Percentiles rank a stretch among this genome's conserved stretches.
phyloP scores from a whole-genome alignment of 305 asterid genomes.

The Rubia peregrina region DNA sequence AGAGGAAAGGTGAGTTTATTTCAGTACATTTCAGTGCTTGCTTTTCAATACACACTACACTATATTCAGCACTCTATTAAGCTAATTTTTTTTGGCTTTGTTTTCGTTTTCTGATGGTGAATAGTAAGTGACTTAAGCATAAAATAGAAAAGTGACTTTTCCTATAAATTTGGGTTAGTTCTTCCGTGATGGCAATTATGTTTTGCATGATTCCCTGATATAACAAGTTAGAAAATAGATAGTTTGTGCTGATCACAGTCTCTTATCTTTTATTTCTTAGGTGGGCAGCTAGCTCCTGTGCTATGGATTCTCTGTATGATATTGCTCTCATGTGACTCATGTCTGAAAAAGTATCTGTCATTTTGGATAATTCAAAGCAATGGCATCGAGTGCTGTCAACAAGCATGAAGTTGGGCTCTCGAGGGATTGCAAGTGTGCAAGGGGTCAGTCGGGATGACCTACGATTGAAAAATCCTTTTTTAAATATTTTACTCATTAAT shows the following conservation, averaged over 20 bases:
- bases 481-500: constrained; percentile 75
- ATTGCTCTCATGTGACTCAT: constrained; percentile 67
- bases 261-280: constrained; percentile 21
- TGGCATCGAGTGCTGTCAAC: constrained; percentile 83
- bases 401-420: constrained; percentile 41
- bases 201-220: too few species aligned
- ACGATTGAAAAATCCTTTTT: constrained; percentile 44
- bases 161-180: too few species aligned
- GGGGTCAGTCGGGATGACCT: constrained; percentile 66
- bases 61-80: not conserved
- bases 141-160: too few species aligned
- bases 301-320: constrained; percentile 81
- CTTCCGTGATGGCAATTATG: too few species aligned
- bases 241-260: too few species aligned
- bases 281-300: constrained; percentile 69
- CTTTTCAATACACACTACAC: too few species aligned
- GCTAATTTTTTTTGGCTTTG: too few species aligned
- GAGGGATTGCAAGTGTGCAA: constrained; percentile 75
- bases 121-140: too few species aligned
- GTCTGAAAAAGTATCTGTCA: constrained; percentile 65
- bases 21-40: too few species aligned
- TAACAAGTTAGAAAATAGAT: too few species aligned
- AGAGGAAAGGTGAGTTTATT: constrained; percentile 54
- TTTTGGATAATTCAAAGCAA: constrained; percentile 73
- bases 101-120: too few species aligned